phyloP scores from a whole-genome alignment of 805 yeast genomes.

The Saccharomycopsis guyanensis region DNA sequence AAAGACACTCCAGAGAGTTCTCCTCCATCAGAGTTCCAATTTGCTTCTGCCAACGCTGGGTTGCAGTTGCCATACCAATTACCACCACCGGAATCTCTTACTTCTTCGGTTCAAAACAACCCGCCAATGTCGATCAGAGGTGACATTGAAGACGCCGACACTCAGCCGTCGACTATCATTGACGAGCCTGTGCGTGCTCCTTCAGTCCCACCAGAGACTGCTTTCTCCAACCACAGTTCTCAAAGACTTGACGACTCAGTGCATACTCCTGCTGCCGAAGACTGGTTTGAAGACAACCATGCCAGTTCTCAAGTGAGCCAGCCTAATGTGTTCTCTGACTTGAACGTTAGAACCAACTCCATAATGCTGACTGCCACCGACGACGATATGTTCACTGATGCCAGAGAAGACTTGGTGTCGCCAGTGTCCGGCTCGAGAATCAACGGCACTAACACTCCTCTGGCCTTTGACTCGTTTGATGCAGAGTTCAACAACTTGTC shows the following conservation, averaged over 20 bases:
- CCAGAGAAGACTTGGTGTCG: constrained; percentile 18
- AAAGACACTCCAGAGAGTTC: constrained; percentile 23
- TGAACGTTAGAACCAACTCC: constrained; percentile 7
- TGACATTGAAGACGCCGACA: constrained; percentile 39
- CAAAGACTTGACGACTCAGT: not conserved
- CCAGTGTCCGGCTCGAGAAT: constrained; percentile 2
- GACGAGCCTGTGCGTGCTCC: constrained; percentile 1
- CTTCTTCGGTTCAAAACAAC: constrained; percentile 88
- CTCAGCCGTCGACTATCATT: constrained; percentile 6
- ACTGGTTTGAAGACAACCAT: constrained; percentile 15
- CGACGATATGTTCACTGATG: constrained; percentile 17
- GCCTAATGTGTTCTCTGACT: not conserved
- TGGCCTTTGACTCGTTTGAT: constrained; percentile 1
- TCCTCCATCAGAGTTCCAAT: constrained; percentile 20
- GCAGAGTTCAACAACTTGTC: constrained; percentile 4
- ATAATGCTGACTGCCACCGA: constrained; percentile 9
- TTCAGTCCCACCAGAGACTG: not conserved
- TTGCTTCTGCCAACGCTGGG: constrained; percentile 3
- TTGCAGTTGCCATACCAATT: constrained; percentile 30
- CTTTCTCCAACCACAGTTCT: not conserved
- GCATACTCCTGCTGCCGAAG: constrained; percentile 2
- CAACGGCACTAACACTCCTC: constrained; percentile 4
- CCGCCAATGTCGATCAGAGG: constrained; percentile 88
- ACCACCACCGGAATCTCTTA: constrained; percentile 61
- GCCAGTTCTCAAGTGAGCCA: not conserved